A percentile compares a stretch with the other conserved stretches of the same genome.
These are phyloP conservation scores for Talaromyces stipitatus DNA, from an alignment of 495 filamentous ascomycete genomes.

Conservation along the genomic window DNA sequence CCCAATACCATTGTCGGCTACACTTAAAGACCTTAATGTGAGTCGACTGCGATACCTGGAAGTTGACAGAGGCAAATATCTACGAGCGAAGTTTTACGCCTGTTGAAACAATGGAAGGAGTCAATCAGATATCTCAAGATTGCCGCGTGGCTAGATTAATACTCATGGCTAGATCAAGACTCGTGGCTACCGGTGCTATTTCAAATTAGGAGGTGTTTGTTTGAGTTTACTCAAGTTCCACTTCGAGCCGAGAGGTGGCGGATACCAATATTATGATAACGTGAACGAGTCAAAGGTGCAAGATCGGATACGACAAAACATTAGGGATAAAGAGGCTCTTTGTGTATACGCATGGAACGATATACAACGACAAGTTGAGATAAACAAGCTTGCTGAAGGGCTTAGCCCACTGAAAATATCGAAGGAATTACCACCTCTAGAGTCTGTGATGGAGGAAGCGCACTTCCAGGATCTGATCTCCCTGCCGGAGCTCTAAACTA, in stretches of 20 bases:
- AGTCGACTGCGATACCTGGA: background rate
- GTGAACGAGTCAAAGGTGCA: background rate
- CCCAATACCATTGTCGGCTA: background rate
- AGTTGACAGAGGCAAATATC: background rate
- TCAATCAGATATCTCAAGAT: background rate
- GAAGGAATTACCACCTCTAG: background rate
- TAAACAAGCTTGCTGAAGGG: background rate
- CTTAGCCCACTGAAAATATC: background rate
- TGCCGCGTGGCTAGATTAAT: background rate
- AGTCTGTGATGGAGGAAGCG: background rate
- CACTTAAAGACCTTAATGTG: background rate
- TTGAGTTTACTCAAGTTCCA: background rate
- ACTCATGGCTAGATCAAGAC: background rate
- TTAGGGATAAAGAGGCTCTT: background rate
- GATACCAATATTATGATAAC: background rate
- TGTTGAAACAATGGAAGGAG: background rate
- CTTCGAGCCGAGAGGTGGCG: background rate
- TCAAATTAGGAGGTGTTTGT: background rate
- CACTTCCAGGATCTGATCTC: background rate
- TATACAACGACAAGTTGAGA: background rate
- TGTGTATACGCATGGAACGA: background rate
- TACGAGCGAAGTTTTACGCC: background rate
- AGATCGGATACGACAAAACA: background rate
- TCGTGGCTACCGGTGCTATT: background rate
- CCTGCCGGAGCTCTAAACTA: background rate